These are phyloP conservation scores for Alternaria gansuensis DNA, from an alignment of 2,329 filamentous ascomycete genomes.

Conservation along the genomic window DNA sequence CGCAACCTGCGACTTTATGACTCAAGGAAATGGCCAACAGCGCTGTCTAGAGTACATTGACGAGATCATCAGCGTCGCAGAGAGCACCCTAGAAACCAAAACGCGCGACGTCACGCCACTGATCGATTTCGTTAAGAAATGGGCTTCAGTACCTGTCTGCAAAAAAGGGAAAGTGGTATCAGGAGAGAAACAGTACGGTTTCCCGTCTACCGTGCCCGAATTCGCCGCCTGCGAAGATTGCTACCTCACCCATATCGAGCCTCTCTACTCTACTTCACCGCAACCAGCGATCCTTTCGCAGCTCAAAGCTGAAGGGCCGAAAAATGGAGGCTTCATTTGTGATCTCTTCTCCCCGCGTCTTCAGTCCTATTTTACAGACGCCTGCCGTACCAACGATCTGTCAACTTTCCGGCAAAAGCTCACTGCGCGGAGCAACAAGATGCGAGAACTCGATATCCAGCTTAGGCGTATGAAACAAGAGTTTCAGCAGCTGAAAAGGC, in stretches of 20 bases:
- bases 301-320: background rate
- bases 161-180: conserved; percentile 9
- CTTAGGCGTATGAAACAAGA: conserved; percentile 23
- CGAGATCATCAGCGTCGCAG: conserved; percentile 18
- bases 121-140: conserved; percentile 22
- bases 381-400: conserved; percentile 16
- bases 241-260: conserved; percentile 25
- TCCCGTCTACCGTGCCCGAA: conserved; percentile 19
- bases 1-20: conserved; percentile 35
- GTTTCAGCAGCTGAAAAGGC: conserved; percentile 22
- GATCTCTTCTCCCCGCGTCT: conserved; percentile 30
- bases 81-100: conserved; percentile 12
- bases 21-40: conserved; percentile 8
- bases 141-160: conserved; percentile 24
- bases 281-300: conserved; percentile 13
- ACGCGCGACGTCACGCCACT: conserved; percentile 16
- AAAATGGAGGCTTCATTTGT: conserved; percentile 22
- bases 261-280: conserved; percentile 7
- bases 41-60: conserved; percentile 27
- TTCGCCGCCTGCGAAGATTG: conserved; percentile 32
- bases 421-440: conserved; percentile 18
- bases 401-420: conserved; percentile 19
- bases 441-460: conserved; percentile 23
- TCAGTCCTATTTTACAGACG: conserved; percentile 26
- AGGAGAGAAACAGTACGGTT: conserved; percentile 16